Evolutionary conservation across 345 rosid genomes (phyloP).

Genomic region (Geranium rotundifolium): DNA sequence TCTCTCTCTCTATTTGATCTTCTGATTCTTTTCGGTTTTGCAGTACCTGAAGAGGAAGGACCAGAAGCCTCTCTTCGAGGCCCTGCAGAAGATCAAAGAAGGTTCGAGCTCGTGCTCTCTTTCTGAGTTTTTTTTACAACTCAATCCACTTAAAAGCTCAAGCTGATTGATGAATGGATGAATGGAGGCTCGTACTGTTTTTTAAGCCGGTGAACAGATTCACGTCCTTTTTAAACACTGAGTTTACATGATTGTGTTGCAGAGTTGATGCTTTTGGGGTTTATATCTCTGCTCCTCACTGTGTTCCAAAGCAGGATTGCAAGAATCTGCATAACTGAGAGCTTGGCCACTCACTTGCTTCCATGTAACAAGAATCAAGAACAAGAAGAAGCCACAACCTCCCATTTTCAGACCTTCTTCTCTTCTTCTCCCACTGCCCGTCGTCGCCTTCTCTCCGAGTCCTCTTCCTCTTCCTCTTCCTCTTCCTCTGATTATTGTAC

Average conservation of each 20-base stretch:
- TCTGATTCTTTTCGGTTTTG: slow-evolving; percentile 1
- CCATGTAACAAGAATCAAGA: slow-evolving; percentile 34
- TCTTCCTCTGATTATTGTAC: slow-evolving; percentile 18
- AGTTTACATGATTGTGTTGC: slow-evolving; percentile 9
- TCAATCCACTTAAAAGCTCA: not conserved
- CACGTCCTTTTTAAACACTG: no score
- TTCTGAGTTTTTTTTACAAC: not conserved
- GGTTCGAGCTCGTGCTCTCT: slow-evolving; percentile 20
- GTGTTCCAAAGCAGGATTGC: slow-evolving; percentile 41
- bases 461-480: slow-evolving; percentile 10
- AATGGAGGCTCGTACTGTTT: no score
- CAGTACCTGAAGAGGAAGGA: slow-evolving; percentile 46
- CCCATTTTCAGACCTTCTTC: slow-evolving; percentile 33
- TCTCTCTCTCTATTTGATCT: not conserved
- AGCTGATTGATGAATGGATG: not conserved
- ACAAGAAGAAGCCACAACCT: slow-evolving; percentile 7
- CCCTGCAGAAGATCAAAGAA: slow-evolving; percentile 80
- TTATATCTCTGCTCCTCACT: slow-evolving; percentile 67
- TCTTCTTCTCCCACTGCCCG: slow-evolving; percentile 5
- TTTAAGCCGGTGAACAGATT: no score
- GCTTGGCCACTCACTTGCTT: slow-evolving; percentile 34
- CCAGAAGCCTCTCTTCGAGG: slow-evolving; percentile 69
- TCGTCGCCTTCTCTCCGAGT: slow-evolving; percentile 49
- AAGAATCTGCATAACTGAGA: slow-evolving; percentile 41
- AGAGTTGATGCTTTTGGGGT: slow-evolving; percentile 89